Evolutionary conservation across 1,284 basidiomycete genomes (phyloP).

Genomic region (Calocybe gambosa): DNA sequence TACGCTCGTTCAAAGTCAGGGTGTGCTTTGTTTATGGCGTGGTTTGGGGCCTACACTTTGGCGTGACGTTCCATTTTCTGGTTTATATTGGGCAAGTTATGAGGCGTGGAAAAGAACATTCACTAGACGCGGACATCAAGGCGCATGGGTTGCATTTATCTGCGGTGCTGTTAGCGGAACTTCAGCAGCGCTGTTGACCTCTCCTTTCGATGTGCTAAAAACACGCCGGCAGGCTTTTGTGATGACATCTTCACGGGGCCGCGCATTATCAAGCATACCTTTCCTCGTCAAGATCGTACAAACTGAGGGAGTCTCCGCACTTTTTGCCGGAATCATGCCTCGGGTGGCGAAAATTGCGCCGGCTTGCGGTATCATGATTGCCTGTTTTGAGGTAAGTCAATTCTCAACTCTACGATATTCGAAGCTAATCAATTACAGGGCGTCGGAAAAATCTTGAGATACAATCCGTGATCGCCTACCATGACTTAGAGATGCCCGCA

Average conservation of each 20-base stretch:
- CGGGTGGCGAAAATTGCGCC: conserved; percentile 95
- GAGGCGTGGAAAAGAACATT: conserved; percentile 60
- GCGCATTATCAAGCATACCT: conserved; percentile 46
- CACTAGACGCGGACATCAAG: conserved; percentile 45
- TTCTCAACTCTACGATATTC: not conserved
- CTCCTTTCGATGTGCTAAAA: conserved; percentile 96
- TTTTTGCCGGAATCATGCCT: conserved; percentile 85
- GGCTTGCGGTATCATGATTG: conserved; percentile 98
- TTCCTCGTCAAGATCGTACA: conserved; percentile 66
- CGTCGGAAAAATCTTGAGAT: conserved; percentile 43
- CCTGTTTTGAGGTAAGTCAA: conserved; percentile 78
- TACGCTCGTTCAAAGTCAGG: conserved; percentile 56
- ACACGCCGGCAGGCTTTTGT: conserved; percentile 80
- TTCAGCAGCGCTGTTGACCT: conserved; percentile 83
- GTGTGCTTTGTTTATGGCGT: conserved; percentile 76
- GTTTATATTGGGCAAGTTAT: conserved; percentile 84
- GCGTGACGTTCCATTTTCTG: conserved; percentile 97
- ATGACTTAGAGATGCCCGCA: conserved; percentile 7
- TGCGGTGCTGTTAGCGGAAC: conserved; percentile 80
- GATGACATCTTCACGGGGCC: conserved; percentile 44
- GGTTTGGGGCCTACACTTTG: conserved; percentile 90
- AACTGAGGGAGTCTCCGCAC: conserved; percentile 72
- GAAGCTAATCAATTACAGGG: conserved; percentile 29
- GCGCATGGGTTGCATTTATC: conserved; percentile 73
- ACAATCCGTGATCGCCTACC: conserved; percentile 18